phyloP scores from a whole-genome alignment of 495 filamentous ascomycete genomes.

The Penicillium canescens region DNA sequence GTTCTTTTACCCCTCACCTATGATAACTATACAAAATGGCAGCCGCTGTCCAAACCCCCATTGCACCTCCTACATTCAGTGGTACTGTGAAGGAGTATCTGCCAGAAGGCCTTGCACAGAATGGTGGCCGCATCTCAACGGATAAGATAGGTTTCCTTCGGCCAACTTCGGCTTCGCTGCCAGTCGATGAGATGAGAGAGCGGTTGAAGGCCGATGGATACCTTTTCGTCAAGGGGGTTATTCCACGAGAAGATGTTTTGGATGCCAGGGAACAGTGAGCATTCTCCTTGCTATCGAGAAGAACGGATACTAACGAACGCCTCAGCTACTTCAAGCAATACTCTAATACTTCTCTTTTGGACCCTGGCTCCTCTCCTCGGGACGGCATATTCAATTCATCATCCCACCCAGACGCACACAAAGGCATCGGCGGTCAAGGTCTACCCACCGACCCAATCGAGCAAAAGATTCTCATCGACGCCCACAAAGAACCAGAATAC shows the following conservation, averaged over 20 bases:
- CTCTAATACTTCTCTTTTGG: conserved; percentile 46
- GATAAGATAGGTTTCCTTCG: conserved; percentile 13
- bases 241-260: conserved; percentile 51
- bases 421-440: conserved; percentile 47
- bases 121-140: conserved; percentile 21
- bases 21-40: too few relatives aligned
- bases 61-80: background rate
- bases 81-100: conserved; percentile 6
- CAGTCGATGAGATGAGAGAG: conserved; percentile 35
- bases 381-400: conserved; percentile 45
- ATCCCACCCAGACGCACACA: conserved; percentile 40
- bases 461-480: conserved; percentile 44
- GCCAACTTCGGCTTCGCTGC: conserved; percentile 8
- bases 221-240: conserved; percentile 51
- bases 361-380: conserved; percentile 26
- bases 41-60: background rate
- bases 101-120: conserved; percentile 21
- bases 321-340: conserved; percentile 51
- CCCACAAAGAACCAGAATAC: conserved; percentile 48
- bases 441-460: conserved; percentile 30
- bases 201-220: conserved; percentile 51
- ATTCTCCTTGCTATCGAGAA: background rate
- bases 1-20: too few relatives aligned
- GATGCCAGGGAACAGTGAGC: conserved; percentile 39
- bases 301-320: background rate